Conservation (phyloP, 768 basidiomycete genomes). For the Leccinum obscurum region DNA sequence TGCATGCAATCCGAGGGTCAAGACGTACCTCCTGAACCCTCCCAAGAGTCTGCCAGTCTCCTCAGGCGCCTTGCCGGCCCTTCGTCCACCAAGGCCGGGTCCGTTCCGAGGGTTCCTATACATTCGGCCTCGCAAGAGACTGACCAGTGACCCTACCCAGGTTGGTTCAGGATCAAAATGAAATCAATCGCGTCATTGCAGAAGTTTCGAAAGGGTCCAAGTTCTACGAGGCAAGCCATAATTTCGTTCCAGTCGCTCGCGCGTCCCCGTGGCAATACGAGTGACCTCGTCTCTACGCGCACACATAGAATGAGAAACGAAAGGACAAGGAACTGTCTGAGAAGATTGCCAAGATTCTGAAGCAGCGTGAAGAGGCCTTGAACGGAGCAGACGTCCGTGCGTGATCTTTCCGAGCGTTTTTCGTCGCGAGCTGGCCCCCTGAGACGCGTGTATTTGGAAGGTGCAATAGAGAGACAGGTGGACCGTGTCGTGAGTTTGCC, state of each 20-base stretch:
- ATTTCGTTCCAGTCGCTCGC: not conserved
- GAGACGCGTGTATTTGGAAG: conserved; percentile 31
- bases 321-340: conserved; percentile 85
- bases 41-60: conserved; percentile 69
- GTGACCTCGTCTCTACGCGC: not conserved
- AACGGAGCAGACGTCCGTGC: conserved; percentile 58
- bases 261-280: not conserved
- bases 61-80: conserved; percentile 83
- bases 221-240: conserved; percentile 70
- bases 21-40: conserved; percentile 34
- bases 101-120: conserved; percentile 26
- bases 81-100: conserved; percentile 89
- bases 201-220: conserved; percentile 93
- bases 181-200: conserved; percentile 86
- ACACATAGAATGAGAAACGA: conserved; percentile 76
- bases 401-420: conserved; percentile 21
- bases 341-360: conserved; percentile 69
- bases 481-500: conserved; percentile 65
- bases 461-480: conserved; percentile 59
- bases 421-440: not conserved
- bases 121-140: not conserved
- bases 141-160: conserved; percentile 37
- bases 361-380: conserved; percentile 58
- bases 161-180: conserved; percentile 73
- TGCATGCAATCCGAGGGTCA: conserved; percentile 24